Conservation (phyloP, 225 moss, liverwort and hornwort species). For the Ulota crispa region DNA sequence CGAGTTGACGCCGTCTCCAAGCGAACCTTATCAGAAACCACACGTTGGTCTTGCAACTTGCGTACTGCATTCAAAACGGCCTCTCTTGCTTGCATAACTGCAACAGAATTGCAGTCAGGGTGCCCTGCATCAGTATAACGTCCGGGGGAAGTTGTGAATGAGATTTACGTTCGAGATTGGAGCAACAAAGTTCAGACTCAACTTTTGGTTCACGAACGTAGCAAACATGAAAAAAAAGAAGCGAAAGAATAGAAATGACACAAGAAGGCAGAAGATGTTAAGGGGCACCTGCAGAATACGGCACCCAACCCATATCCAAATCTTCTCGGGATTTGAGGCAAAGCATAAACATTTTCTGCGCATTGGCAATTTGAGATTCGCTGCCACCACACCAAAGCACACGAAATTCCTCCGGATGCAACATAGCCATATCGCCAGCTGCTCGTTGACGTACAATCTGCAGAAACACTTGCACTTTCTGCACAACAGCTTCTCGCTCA, state of each 20-base stretch:
- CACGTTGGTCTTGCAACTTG: slow-evolving; percentile 49
- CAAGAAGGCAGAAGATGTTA: background rate
- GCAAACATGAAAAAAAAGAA: background rate
- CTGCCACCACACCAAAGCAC: slow-evolving; percentile 64
- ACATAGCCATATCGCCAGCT: slow-evolving; percentile 57
- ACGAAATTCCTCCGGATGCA: slow-evolving; percentile 46
- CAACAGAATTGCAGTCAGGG: slow-evolving; percentile 51
- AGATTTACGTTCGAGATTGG: slow-evolving; percentile 20
- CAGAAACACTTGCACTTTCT: slow-evolving; percentile 54
- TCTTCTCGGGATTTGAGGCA: slow-evolving; percentile 56
- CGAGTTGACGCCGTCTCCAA: slow-evolving; percentile 29
- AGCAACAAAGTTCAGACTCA: background rate
- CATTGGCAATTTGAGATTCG: slow-evolving; percentile 23
- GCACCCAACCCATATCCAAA: slow-evolving; percentile 61
- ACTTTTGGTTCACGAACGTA: background rate
- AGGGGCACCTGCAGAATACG: slow-evolving; percentile 49
- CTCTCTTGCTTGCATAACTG: slow-evolving; percentile 61
- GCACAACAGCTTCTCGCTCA: slow-evolving; percentile 42
- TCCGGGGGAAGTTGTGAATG: slow-evolving; percentile 20
- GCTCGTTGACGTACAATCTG: slow-evolving; percentile 56
- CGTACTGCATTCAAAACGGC: slow-evolving; percentile 42
- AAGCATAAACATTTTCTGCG: slow-evolving; percentile 39
- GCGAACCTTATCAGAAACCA: slow-evolving; percentile 40
- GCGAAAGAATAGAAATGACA: background rate
- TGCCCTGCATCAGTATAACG: slow-evolving; percentile 55